Evolutionary conservation across 169 alveolate species (phyloP).

Genomic region (Ichthyophthirius multifiliis): DNA sequence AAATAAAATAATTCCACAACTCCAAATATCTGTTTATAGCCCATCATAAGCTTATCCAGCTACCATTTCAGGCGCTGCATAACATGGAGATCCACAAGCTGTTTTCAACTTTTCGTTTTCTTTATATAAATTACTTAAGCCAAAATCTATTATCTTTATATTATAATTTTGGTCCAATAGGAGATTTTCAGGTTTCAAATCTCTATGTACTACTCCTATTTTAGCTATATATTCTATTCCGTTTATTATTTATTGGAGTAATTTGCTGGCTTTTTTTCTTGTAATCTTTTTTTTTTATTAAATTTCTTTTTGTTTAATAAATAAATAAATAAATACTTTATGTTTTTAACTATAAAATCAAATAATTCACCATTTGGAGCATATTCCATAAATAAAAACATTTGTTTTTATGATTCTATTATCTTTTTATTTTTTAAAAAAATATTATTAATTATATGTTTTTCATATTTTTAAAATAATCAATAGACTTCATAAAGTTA

Average conservation of each 20-base stretch:
- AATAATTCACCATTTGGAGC: slow-evolving; percentile 90
- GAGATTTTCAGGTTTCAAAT: slow-evolving; percentile 86
- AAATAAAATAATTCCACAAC: slow-evolving; percentile 78
- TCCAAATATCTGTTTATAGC: slow-evolving; percentile 74
- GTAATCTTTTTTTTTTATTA: slow-evolving; percentile 60
- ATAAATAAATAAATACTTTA: slow-evolving; percentile 48
- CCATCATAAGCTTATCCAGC: slow-evolving; percentile 76
- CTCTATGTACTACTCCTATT: slow-evolving; percentile 86
- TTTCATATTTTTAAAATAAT: neutral
- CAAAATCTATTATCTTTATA: slow-evolving; percentile 95
- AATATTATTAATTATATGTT: neutral
- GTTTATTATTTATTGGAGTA: slow-evolving; percentile 78
- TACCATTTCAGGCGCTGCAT: slow-evolving; percentile 89
- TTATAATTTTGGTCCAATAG: slow-evolving; percentile 81
- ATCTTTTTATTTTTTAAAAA: slow-evolving; percentile 47
- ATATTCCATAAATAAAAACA: slow-evolving; percentile 89
- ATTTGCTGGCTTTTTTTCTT: slow-evolving; percentile 61
- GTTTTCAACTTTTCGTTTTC: slow-evolving; percentile 67
- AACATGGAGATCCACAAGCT: slow-evolving; percentile 88
- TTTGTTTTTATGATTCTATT: slow-evolving; percentile 75
- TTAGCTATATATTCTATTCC: slow-evolving; percentile 89
- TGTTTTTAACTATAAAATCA: slow-evolving; percentile 84
- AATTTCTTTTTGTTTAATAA: slow-evolving; percentile 49
- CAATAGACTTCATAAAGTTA: slow-evolving; percentile 45
- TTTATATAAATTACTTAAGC: slow-evolving; percentile 77